Evolutionary conservation across 2,329 filamentous ascomycete species (phyloP).

Genomic region (Hysterium pulicare): DNA sequence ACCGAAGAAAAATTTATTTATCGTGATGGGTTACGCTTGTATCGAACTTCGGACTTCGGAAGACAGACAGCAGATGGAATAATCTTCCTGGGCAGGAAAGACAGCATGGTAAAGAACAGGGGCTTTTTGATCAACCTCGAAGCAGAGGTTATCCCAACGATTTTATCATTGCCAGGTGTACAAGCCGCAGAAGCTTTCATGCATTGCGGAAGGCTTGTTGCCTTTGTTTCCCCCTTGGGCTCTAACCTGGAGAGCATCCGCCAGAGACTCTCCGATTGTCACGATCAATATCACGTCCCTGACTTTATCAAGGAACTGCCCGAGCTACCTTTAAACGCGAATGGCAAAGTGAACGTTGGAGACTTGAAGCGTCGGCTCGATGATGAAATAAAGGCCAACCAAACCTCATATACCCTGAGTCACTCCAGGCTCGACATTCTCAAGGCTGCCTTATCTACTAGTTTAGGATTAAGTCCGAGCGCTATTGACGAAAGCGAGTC

Average conservation of each 20-base stretch:
- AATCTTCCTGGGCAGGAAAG: constrained; percentile 16
- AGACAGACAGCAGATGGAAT: constrained; percentile 16
- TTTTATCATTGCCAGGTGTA: constrained; percentile 15
- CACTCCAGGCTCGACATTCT: not conserved
- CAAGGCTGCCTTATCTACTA: not conserved
- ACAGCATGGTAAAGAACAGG: constrained; percentile 21
- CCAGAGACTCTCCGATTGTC: constrained; percentile 1
- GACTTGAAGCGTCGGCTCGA: constrained; percentile 4
- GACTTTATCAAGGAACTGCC: constrained; percentile 6
- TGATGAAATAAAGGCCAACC: not conserved
- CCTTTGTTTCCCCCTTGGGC: constrained; percentile 11
- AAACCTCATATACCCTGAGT: not conserved
- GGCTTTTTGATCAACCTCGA: constrained; percentile 38
- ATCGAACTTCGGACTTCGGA: constrained; percentile 20
- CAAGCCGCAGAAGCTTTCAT: constrained; percentile 16
- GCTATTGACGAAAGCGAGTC: not conserved
- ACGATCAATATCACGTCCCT: constrained; percentile 9
- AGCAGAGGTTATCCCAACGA: constrained; percentile 24
- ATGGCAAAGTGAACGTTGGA: constrained; percentile 9
- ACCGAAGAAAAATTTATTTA: constrained; percentile 9
- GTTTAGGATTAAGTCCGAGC: not conserved
- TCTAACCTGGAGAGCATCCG: constrained; percentile 8
- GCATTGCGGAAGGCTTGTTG: constrained; percentile 13
- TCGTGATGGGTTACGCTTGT: constrained; percentile 7
- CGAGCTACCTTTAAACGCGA: constrained; percentile 6